phyloP scores from a whole-genome alignment of 306 rosid species.

The Coriaria nepalensis region DNA sequence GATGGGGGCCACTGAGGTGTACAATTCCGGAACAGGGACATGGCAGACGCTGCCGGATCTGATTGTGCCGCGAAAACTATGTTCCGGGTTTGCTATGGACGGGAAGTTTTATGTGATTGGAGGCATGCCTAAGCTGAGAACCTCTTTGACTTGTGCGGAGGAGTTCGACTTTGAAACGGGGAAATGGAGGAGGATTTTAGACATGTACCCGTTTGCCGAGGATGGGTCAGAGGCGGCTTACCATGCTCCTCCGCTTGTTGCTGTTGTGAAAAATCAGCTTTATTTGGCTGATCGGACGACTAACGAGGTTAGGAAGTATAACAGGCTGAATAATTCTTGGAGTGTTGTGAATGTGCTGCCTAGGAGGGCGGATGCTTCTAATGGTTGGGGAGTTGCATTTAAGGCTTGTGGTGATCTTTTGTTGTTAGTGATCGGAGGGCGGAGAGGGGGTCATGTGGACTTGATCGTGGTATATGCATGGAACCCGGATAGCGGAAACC shows the following conservation, averaged over 20 bases:
- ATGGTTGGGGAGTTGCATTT: conserved; percentile 96
- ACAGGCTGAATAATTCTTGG: conserved; percentile 68
- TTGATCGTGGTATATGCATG: conserved; percentile 67
- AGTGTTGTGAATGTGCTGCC: conserved; percentile 80
- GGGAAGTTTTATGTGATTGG: conserved; percentile 70
- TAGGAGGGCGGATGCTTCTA: conserved; percentile 67
- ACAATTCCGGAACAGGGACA: conserved; percentile 47
- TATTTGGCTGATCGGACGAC: conserved; percentile 70
- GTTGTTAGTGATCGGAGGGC: conserved; percentile 77
- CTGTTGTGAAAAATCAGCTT: conserved; percentile 76
- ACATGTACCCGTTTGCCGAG: conserved; percentile 75
- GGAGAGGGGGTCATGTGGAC: conserved; percentile 85
- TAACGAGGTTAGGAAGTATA: conserved; percentile 81
- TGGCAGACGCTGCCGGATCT: conserved; percentile 74
- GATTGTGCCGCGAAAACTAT: conserved; percentile 73
- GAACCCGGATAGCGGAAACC: conserved; percentile 55
- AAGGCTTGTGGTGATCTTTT: conserved; percentile 84
- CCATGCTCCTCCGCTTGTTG: conserved; percentile 95
- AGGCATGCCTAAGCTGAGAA: conserved; percentile 71
- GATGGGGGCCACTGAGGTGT: conserved; percentile 60
- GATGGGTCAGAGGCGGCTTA: conserved; percentile 20
- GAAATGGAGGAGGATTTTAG: conserved; percentile 67
- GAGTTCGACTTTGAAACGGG: conserved; percentile 61
- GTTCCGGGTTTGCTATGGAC: conserved; percentile 87
- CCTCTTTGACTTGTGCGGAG: conserved; percentile 80